These are phyloP conservation scores for Globisporangium iwayamae DNA, from an alignment of 352 stramenopile genomes.

Conservation along the genomic window DNA sequence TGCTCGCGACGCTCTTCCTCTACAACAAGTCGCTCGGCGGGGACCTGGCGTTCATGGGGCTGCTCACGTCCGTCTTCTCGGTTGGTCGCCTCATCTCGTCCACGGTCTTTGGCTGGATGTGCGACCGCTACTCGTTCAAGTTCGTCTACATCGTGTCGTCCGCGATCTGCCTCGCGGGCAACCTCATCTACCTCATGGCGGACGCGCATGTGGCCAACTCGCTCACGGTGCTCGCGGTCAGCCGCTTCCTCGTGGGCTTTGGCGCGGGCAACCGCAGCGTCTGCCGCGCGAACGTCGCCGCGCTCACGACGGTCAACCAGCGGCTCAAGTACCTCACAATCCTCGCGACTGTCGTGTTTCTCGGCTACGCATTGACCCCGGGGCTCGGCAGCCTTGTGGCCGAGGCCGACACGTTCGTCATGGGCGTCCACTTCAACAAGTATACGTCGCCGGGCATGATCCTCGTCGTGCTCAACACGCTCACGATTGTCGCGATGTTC, in stretches of 20 bases:
- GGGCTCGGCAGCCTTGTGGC: constrained; percentile 68
- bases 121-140: constrained; percentile 77
- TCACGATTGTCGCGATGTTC: constrained; percentile 68
- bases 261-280: constrained; percentile 77
- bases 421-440: constrained; percentile 72
- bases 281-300: constrained; percentile 67
- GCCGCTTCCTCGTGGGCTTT: constrained; percentile 77
- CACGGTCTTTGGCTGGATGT: constrained; percentile 82
- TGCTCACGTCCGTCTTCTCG: constrained; percentile 80
- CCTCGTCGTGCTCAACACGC: constrained; percentile 51
- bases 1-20: constrained; percentile 79
- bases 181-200: constrained; percentile 73
- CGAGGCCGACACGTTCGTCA: constrained; percentile 49
- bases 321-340: constrained; percentile 74
- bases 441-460: constrained; percentile 68
- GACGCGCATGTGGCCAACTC: constrained; percentile 58
- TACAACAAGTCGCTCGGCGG: constrained; percentile 82
- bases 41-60: constrained; percentile 70
- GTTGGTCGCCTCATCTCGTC: constrained; percentile 80
- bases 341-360: constrained; percentile 68
- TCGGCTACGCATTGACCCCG: constrained; percentile 71
- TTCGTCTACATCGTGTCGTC: constrained; percentile 81
- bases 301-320: constrained; percentile 68
- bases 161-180: constrained; percentile 62
- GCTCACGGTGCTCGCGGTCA: constrained; percentile 43